Conservation (phyloP, 148 eudicot genomes). For the Selenicereus undatus region DNA sequence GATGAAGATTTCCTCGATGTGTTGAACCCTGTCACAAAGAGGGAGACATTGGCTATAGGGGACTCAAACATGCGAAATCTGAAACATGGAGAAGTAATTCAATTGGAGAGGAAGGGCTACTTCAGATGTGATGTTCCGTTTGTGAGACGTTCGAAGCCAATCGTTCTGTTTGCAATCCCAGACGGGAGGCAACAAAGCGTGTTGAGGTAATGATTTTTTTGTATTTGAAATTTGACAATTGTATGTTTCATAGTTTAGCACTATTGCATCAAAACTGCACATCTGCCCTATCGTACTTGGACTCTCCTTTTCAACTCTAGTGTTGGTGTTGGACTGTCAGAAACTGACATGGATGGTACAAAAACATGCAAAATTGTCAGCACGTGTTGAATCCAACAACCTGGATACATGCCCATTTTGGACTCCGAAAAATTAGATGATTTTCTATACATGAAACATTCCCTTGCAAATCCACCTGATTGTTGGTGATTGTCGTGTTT, state of each 20-base stretch:
- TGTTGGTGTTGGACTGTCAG: no score
- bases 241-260: no score
- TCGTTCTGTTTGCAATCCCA: conserved; percentile 80
- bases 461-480: not conserved
- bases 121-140: conserved; percentile 84
- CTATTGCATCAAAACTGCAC: not conserved
- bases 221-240: no score
- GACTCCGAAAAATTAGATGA: no score
- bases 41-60: conserved; percentile 79
- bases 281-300: not conserved
- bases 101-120: conserved; percentile 93
- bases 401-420: no score
- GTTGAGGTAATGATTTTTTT: conserved; percentile 30
- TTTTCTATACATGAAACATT: not conserved
- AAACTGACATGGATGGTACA: no score
- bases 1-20: conserved; percentile 91
- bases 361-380: no score
- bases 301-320: no score
- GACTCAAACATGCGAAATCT: conserved; percentile 90
- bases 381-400: no score
- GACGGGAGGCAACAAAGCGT: conserved; percentile 80
- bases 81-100: conserved; percentile 72
- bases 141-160: conserved; percentile 70
- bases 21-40: conserved; percentile 68
- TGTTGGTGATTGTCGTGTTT: not conserved